Base-by-base conservation (phyloP, 192 early-diverging fungal species). In the Entomortierella chlamydospora region DNA sequence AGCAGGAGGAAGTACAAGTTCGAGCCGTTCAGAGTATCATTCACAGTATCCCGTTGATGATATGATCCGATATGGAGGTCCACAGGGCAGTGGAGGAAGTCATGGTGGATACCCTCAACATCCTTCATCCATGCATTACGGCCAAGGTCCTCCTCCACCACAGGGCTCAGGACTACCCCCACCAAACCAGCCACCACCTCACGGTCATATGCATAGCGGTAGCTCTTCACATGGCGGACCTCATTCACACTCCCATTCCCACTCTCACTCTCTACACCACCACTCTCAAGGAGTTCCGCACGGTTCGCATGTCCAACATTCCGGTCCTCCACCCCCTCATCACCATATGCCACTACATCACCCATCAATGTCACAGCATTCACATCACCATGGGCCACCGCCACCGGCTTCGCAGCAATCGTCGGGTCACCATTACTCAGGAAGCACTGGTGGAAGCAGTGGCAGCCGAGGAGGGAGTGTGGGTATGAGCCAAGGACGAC, bases 11-110 rank as follows among this genome's bases (percentile, higher is more conserved):
- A 57, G 62, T 25, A 43, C 66, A 2, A 63, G 66, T n/a, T 78
- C 73, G 2, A 69, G 52, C 15, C 65, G 66, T 17, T 57, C 73
- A 42, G 73, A 78, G 20, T 70, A 78, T 47, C 67, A 77, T 30
- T 29, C 66, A n/a, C 66, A 61, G 29, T 78, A 78, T 20, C 33
- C 59, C 7, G 50, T 30, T 4, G 73, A 79, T 7, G 76, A 79
- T 12, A 79, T 79, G 62, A 70, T 79, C 68, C 67, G 76, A 5
- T 79, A 79, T 28, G 68, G 76, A 23, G 73, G 65, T 4, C 73
- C 73, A 10, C 76, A 64, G 23, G 63, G 68, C 0, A 60, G 74
- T 31, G 63, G 76, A 49, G 42, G 67, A 11, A 54, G 65, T 28
- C 74, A 78, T 39, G 43, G 39, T 1, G 67, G 74, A 15, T 78